phyloP scores from a whole-genome alignment of 441 rosid species.

The Brassica hybrid region DNA sequence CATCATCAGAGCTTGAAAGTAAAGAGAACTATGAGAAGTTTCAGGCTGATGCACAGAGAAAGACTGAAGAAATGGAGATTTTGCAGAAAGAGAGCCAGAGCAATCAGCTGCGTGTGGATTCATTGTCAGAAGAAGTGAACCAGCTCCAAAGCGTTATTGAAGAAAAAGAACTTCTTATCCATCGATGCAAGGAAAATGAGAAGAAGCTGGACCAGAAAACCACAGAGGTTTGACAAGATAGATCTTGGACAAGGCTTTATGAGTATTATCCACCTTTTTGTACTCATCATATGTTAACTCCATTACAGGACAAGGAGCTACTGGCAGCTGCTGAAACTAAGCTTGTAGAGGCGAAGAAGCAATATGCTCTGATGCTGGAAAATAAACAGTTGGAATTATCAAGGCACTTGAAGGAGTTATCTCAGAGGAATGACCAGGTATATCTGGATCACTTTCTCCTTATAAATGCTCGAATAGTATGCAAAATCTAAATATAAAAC shows the following conservation, averaged over 20 bases:
- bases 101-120: slow-evolving; percentile 49
- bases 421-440: slow-evolving; percentile 92
- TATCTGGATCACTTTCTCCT: slow-evolving; percentile 30
- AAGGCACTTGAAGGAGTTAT: slow-evolving; percentile 89
- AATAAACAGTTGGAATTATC: slow-evolving; percentile 83
- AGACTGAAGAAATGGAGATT: slow-evolving; percentile 53
- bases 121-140: slow-evolving; percentile 60
- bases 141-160: slow-evolving; percentile 58
- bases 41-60: slow-evolving; percentile 57
- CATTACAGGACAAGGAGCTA: slow-evolving; percentile 63
- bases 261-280: slow-evolving; percentile 17
- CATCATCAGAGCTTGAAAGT: slow-evolving; percentile 65
- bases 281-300: slow-evolving; percentile 28
- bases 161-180: slow-evolving; percentile 70
- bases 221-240: slow-evolving; percentile 52
- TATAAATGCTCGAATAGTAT: slow-evolving; percentile 17
- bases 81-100: slow-evolving; percentile 59
- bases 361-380: slow-evolving; percentile 79
- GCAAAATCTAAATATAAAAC: background rate
- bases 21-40: slow-evolving; percentile 58
- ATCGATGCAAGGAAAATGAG: slow-evolving; percentile 57
- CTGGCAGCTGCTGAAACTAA: slow-evolving; percentile 68
- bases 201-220: slow-evolving; percentile 66
- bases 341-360: slow-evolving; percentile 74
- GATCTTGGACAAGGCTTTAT: slow-evolving; percentile 18